Conservation (phyloP, 2,329 filamentous ascomycete species). For the Aspergillus sp. region DNA sequence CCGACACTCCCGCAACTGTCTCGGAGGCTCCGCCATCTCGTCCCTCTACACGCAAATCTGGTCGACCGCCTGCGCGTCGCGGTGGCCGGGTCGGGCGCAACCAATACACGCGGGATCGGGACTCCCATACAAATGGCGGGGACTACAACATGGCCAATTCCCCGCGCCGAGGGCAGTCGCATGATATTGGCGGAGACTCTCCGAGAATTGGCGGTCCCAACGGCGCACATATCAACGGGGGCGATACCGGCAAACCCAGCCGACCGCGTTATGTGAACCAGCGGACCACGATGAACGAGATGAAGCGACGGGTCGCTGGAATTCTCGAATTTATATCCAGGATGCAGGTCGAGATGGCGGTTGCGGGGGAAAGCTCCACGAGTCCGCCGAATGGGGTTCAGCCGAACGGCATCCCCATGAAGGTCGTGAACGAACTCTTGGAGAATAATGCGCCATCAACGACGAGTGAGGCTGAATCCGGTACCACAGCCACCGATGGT, state of each 20-base stretch:
- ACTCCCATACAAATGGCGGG: slow-evolving; percentile 55
- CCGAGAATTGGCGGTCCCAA: slow-evolving; percentile 36
- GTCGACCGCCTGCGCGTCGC: slow-evolving; percentile 65
- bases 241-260: slow-evolving; percentile 57
- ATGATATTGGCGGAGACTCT: slow-evolving; percentile 40
- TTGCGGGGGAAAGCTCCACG: slow-evolving; percentile 46
- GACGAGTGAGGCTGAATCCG: slow-evolving; percentile 26
- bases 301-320: slow-evolving; percentile 77
- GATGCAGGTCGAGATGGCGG: slow-evolving; percentile 83
- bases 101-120: slow-evolving; percentile 77
- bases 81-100: slow-evolving; percentile 67
- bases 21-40: slow-evolving; percentile 36
- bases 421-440: slow-evolving; percentile 36
- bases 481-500: slow-evolving; percentile 24
- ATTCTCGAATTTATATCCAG: slow-evolving; percentile 89
- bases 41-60: slow-evolving; percentile 58
- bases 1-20: slow-evolving; percentile 40
- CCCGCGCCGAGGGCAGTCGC: slow-evolving; percentile 40
- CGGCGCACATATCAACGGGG: slow-evolving; percentile 55
- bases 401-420: slow-evolving; percentile 32
- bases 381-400: slow-evolving; percentile 40
- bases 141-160: slow-evolving; percentile 36
- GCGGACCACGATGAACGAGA: slow-evolving; percentile 77
- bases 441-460: slow-evolving; percentile 28
- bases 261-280: slow-evolving; percentile 60